These are phyloP conservation scores for Kernera saxatilis DNA, from an alignment of 345 rosid genomes.

Conservation along the genomic window DNA sequence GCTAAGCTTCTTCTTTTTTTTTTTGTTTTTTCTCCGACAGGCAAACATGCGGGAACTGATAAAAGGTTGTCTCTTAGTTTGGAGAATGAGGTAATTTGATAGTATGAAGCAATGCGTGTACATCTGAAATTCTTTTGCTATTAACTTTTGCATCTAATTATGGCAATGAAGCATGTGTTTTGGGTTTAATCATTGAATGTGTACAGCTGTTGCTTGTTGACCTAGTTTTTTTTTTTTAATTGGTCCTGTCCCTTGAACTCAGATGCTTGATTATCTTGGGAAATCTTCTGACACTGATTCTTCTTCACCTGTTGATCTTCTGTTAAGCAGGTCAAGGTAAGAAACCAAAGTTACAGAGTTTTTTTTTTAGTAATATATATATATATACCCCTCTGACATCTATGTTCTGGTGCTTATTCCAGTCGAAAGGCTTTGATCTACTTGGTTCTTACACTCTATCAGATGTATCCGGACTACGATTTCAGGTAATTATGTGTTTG, in stretches of 20 bases:
- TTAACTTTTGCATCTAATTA: not conserved
- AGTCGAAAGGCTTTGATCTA: slow-evolving; percentile 96
- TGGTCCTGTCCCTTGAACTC: slow-evolving; percentile 16
- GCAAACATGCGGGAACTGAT: slow-evolving; percentile 89
- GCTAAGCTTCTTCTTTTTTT: not conserved
- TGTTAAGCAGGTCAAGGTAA: slow-evolving; percentile 92
- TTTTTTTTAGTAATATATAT: not conserved
- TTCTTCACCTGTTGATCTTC: slow-evolving; percentile 67
- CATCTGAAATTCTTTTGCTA: no score
- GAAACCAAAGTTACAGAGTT: slow-evolving; percentile 13
- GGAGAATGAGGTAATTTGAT: slow-evolving; percentile 71
- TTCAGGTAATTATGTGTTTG: slow-evolving; percentile 69
- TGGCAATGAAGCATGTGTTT: not conserved
- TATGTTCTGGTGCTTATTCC: slow-evolving; percentile 36
- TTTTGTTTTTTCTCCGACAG: slow-evolving; percentile 37
- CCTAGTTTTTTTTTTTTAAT: not conserved
- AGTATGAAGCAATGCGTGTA: not conserved
- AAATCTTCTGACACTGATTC: slow-evolving; percentile 75
- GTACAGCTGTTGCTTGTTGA: not conserved
- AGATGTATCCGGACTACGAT: slow-evolving; percentile 92
- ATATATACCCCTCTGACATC: slow-evolving; percentile 19
- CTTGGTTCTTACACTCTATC: slow-evolving; percentile 87
- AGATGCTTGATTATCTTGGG: slow-evolving; percentile 89
- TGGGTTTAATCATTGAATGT: not conserved
- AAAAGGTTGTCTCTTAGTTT: slow-evolving; percentile 81